Conservation (phyloP, 129 eudicot genomes). For the Tanacetum coccineum region DNA sequence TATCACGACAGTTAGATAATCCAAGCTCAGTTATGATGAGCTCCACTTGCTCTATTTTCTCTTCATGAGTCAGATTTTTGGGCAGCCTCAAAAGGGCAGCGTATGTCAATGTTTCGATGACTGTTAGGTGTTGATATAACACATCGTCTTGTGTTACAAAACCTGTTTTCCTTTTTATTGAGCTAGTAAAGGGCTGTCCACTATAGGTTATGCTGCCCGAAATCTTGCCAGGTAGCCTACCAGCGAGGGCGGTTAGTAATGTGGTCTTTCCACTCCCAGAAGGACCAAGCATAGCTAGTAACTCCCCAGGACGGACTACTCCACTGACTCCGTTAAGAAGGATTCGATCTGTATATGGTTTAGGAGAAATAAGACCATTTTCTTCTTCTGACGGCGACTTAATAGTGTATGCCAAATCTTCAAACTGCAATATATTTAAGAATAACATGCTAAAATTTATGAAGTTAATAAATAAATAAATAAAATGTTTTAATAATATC, state of each 20-base stretch:
- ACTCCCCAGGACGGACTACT: conserved; percentile 52
- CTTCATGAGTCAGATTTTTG: conserved; percentile 27
- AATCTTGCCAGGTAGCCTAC: conserved; percentile 47
- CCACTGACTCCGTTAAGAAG: conserved; percentile 55
- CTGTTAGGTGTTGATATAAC: conserved; percentile 67
- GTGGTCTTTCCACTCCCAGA: conserved; percentile 83
- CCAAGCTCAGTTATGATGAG: conserved; percentile 49
- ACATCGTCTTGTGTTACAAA: conserved; percentile 77
- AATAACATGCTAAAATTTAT: not conserved
- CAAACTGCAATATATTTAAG: conserved; percentile 40
- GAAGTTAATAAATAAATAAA: too few species aligned
- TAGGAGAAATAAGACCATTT: conserved; percentile 23
- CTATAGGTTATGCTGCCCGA: conserved; percentile 56
- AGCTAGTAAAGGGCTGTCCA: conserved; percentile 47
- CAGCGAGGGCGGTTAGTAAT: conserved; percentile 57
- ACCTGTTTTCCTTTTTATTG: conserved; percentile 50
- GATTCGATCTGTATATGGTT: conserved; percentile 33
- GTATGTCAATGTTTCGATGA: conserved; percentile 55
- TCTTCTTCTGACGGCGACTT: conserved; percentile 7
- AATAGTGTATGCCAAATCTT: conserved; percentile 48
- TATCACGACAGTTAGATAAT: conserved; percentile 46
- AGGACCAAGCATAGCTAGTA: conserved; percentile 73
- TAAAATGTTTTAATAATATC: too few species aligned
- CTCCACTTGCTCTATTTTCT: conserved; percentile 54
- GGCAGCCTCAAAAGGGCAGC: conserved; percentile 68